Evolutionary conservation across 2,329 filamentous ascomycete genomes (phyloP).

Genomic region (Fusarium kyushuense): DNA sequence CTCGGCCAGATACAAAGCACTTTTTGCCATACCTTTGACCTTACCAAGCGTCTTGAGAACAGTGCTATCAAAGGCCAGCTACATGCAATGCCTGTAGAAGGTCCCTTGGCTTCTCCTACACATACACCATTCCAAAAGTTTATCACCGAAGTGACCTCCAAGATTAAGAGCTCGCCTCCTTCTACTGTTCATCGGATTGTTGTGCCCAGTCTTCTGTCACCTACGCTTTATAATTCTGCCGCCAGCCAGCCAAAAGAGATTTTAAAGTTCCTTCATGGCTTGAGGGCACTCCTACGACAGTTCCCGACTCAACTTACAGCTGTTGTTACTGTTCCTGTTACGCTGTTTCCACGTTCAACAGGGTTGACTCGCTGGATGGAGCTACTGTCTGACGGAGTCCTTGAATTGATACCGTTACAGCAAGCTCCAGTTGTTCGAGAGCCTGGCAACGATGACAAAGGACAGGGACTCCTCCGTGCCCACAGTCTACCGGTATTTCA

Average conservation of each 20-base stretch:
- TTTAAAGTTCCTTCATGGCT: slow-evolving; percentile 82
- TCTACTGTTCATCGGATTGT: slow-evolving; percentile 81
- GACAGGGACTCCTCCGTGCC: slow-evolving; percentile 86
- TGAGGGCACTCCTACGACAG: slow-evolving; percentile 79
- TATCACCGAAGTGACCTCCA: slow-evolving; percentile 67
- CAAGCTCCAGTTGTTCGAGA: slow-evolving; percentile 65
- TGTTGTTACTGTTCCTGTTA: slow-evolving; percentile 81
- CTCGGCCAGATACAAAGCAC: slow-evolving; percentile 46
- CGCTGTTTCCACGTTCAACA: slow-evolving; percentile 80
- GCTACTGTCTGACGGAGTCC: slow-evolving; percentile 82
- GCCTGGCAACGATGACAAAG: slow-evolving; percentile 72
- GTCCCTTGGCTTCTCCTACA: slow-evolving; percentile 31
- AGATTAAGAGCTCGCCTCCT: slow-evolving; percentile 67
- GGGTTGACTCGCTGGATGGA: slow-evolving; percentile 90
- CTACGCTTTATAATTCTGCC: slow-evolving; percentile 81
- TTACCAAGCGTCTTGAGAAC: slow-evolving; percentile 71
- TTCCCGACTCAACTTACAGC: slow-evolving; percentile 75
- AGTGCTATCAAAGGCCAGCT: slow-evolving; percentile 64
- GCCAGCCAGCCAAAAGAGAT: slow-evolving; percentile 78
- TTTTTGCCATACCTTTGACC: slow-evolving; percentile 81
- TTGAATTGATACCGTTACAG: slow-evolving; percentile 83
- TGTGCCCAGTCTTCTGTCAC: slow-evolving; percentile 86
- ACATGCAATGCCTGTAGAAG: slow-evolving; percentile 61
- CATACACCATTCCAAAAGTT: slow-evolving; percentile 68
- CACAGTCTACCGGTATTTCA: slow-evolving; percentile 87